Conservation (phyloP, 208 protist genomes). For the Balamuthia mandrillaris region DNA sequence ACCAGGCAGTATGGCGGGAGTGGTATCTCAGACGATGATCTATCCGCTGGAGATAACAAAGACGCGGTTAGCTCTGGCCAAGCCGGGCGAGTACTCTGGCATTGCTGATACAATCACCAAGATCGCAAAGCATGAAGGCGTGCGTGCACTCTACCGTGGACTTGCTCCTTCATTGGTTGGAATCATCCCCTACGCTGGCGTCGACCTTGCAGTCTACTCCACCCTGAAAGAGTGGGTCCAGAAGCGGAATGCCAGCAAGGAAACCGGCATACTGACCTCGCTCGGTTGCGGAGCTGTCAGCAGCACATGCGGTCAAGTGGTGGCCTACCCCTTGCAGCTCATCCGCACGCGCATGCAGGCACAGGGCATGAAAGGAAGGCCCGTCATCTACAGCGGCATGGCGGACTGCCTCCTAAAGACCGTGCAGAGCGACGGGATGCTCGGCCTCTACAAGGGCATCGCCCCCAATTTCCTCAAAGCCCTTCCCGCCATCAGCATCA, state of each 20-base stretch:
- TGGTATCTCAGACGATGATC: conserved; percentile 29
- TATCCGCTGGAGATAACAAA: conserved; percentile 46
- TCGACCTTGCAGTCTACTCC: conserved; percentile 40
- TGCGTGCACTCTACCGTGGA: neutral
- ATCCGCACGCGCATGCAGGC: conserved; percentile 29
- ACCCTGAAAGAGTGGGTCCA: conserved; percentile 7
- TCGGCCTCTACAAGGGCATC: conserved; percentile 21
- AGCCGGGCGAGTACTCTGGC: conserved; percentile 11
- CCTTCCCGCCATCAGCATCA: conserved; percentile 40
- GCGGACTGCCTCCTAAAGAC: conserved; percentile 19
- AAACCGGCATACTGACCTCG: conserved; percentile 12
- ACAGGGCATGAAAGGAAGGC: conserved; percentile 9
- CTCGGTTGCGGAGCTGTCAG: conserved; percentile 23
- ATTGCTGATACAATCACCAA: neutral
- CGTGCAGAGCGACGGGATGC: conserved; percentile 5
- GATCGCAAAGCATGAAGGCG: neutral
- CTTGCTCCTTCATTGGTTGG: conserved; percentile 26
- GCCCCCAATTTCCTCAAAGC: conserved; percentile 37
- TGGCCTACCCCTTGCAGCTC: conserved; percentile 33
- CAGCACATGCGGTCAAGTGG: conserved; percentile 30
- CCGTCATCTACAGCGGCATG: conserved; percentile 26
- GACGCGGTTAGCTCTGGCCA: conserved; percentile 23
- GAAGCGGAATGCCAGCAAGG: neutral
- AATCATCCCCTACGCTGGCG: conserved; percentile 32
- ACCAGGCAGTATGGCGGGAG: conserved; percentile 8